Percentiles rank a stretch among this genome's conserved stretches.
These are phyloP conservation scores for Fonsecaea pedrosoi DNA, from an alignment of 2,329 filamentous ascomycete genomes.

Conservation along the genomic window DNA sequence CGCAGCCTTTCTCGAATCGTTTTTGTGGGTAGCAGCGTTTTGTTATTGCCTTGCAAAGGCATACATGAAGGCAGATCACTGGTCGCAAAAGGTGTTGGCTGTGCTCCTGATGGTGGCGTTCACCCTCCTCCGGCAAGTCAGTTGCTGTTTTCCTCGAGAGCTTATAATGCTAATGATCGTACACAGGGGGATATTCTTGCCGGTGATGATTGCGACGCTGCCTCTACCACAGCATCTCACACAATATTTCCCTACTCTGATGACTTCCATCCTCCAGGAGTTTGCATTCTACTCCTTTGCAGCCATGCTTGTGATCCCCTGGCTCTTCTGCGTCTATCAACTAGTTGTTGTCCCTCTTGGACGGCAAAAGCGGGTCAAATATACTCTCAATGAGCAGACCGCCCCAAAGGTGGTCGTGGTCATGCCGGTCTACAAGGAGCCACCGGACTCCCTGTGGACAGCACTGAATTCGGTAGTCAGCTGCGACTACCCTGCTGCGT, in stretches of 20 bases:
- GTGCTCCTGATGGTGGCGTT: slow-evolving; percentile 77
- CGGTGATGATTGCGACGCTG: slow-evolving; percentile 91
- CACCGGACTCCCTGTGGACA: slow-evolving; percentile 79
- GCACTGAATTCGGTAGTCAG: slow-evolving; percentile 91
- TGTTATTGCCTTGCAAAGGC: slow-evolving; percentile 89
- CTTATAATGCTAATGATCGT: background rate
- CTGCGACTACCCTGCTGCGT: slow-evolving; percentile 89
- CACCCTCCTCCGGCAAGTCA: slow-evolving; percentile 71
- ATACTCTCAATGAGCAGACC: slow-evolving; percentile 79
- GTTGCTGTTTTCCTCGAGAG: background rate
- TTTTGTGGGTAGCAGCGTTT: slow-evolving; percentile 93
- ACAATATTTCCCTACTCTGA: slow-evolving; percentile 70
- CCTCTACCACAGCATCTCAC: slow-evolving; percentile 78
- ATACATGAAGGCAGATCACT: slow-evolving; percentile 86
- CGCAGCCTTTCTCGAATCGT: slow-evolving; percentile 88
- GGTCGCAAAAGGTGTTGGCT: slow-evolving; percentile 80
- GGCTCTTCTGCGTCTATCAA: slow-evolving; percentile 91
- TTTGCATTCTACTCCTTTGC: slow-evolving; percentile 96
- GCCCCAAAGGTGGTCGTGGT: slow-evolving; percentile 95
- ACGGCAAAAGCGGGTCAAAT: slow-evolving; percentile 79
- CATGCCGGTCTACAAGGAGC: slow-evolving; percentile 96
- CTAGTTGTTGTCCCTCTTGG: slow-evolving; percentile 87
- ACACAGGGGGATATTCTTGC: slow-evolving; percentile 78
- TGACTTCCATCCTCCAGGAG: slow-evolving; percentile 82
- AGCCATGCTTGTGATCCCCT: slow-evolving; percentile 81